These are phyloP conservation scores for Ceratorhiza oryzae-sativae DNA, from an alignment of 1,284 basidiomycete genomes.

Conservation along the genomic window DNA sequence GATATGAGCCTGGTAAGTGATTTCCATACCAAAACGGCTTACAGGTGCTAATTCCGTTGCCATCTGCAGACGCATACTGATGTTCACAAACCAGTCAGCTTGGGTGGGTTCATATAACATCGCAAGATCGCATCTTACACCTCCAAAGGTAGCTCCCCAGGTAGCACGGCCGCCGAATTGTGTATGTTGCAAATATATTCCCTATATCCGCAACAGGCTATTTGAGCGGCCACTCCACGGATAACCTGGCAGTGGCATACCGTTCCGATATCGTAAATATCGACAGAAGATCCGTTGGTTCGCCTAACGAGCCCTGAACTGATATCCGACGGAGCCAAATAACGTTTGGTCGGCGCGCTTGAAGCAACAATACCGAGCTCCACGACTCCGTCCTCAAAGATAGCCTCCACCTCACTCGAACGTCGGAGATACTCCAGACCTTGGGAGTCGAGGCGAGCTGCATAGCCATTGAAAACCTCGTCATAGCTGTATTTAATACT, in stretches of 20 bases:
- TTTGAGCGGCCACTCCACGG: not conserved
- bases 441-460: not conserved
- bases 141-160: constrained; percentile 5
- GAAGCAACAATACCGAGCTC: not conserved
- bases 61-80: not conserved
- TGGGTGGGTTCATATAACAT: too few relatives aligned
- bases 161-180: constrained; percentile 3
- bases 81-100: not conserved
- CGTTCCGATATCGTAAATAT: constrained; percentile 11
- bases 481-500: not conserved
- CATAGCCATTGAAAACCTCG: constrained; percentile 8
- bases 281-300: not conserved
- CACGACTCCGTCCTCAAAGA: constrained; percentile 9
- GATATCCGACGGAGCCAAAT: too few relatives aligned
- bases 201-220: not conserved
- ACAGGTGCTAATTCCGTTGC: not conserved
- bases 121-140: not conserved
- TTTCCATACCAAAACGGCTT: not conserved
- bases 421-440: not conserved
- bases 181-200: not conserved
- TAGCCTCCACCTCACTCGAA: not conserved
- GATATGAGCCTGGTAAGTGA: not conserved
- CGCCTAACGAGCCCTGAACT: too few relatives aligned
- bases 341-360: not conserved
- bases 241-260: not conserved